Evolutionary conservation across 495 filamentous ascomycete species (phyloP).

Genomic region (Aspergillus cavernicola): DNA sequence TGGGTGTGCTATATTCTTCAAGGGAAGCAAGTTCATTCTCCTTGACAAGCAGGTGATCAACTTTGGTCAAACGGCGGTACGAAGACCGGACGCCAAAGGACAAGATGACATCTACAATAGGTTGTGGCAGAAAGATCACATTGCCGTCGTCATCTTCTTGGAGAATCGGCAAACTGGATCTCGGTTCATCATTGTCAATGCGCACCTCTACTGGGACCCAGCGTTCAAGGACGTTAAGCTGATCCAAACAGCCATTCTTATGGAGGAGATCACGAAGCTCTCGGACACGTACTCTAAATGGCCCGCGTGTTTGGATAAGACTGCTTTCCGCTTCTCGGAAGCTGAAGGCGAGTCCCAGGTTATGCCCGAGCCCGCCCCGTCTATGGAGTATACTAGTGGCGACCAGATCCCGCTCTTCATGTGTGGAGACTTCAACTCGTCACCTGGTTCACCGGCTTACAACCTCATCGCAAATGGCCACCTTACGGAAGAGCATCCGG

Average conservation of each 20-base stretch:
- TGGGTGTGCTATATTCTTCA: constrained; percentile 96
- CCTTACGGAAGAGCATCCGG: constrained; percentile 67
- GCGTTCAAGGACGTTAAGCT: constrained; percentile 88
- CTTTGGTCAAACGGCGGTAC: constrained; percentile 87
- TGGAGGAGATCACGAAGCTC: constrained; percentile 81
- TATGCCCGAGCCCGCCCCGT: constrained; percentile 55
- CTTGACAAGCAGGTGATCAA: constrained; percentile 92
- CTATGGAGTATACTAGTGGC: constrained; percentile 74
- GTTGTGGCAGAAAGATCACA: constrained; percentile 96
- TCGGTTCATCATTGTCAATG: constrained; percentile 86
- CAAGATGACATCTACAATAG: constrained; percentile 96
- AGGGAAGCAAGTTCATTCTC: constrained; percentile 82
- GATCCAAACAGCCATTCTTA: constrained; percentile 87
- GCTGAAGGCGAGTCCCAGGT: constrained; percentile 52
- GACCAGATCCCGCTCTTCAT: constrained; percentile 86
- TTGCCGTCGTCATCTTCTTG: constrained; percentile 83
- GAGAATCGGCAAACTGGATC: constrained; percentile 86
- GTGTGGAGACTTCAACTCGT: constrained; percentile 95
- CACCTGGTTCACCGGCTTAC: constrained; percentile 77
- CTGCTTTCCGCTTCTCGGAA: constrained; percentile 60
- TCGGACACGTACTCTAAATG: constrained; percentile 77
- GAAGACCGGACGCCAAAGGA: constrained; percentile 89
- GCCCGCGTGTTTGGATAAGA: constrained; percentile 76
- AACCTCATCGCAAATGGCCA: constrained; percentile 76
- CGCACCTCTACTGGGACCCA: constrained; percentile 93